These are phyloP conservation scores for Amesomyces nigricolor DNA, from an alignment of 2,329 filamentous ascomycete genomes.

Conservation along the genomic window DNA sequence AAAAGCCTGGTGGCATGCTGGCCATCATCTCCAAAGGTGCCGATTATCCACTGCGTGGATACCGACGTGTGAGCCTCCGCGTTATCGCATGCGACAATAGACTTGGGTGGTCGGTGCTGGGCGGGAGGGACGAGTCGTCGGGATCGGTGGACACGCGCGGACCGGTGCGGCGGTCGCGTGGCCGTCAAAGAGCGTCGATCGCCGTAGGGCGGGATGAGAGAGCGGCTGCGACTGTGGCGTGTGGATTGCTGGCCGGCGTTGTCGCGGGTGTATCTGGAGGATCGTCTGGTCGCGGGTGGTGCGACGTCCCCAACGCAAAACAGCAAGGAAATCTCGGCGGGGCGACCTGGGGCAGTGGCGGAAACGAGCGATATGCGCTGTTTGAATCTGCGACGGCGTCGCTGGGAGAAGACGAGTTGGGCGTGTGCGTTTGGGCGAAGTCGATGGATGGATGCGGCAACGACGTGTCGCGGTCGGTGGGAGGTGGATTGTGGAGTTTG, in stretches of 20 bases:
- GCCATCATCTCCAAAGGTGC: slow-evolving; percentile 59
- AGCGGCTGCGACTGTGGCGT: slow-evolving; percentile 11
- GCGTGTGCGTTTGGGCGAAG: slow-evolving; percentile 20
- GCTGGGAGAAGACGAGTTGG: slow-evolving; percentile 12
- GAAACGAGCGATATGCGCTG: slow-evolving; percentile 11
- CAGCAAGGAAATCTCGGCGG: background rate
- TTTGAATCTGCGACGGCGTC: slow-evolving; percentile 11
- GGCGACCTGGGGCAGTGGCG: slow-evolving; percentile 5
- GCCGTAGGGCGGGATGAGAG: background rate
- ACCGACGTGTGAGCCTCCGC: slow-evolving; percentile 43
- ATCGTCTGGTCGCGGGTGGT: slow-evolving; percentile 13
- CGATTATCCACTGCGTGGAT: slow-evolving; percentile 57
- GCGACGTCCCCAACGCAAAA: slow-evolving; percentile 11
- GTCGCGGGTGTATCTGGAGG: slow-evolving; percentile 8
- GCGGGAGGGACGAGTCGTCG: background rate
- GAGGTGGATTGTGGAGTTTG: slow-evolving; percentile 27
- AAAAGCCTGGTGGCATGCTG: slow-evolving; percentile 58
- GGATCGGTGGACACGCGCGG: slow-evolving; percentile 5
- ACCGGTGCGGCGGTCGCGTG: slow-evolving; percentile 10
- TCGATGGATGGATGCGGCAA: slow-evolving; percentile 18
- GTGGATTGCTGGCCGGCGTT: slow-evolving; percentile 10
- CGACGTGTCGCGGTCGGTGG: slow-evolving; percentile 28
- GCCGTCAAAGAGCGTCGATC: slow-evolving; percentile 6
- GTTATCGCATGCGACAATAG: slow-evolving; percentile 43
- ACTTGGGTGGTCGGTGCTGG: slow-evolving; percentile 3